These are phyloP conservation scores for Aspergillus sp. DNA, from an alignment of 2,329 filamentous ascomycete species.

Conservation along the genomic window DNA sequence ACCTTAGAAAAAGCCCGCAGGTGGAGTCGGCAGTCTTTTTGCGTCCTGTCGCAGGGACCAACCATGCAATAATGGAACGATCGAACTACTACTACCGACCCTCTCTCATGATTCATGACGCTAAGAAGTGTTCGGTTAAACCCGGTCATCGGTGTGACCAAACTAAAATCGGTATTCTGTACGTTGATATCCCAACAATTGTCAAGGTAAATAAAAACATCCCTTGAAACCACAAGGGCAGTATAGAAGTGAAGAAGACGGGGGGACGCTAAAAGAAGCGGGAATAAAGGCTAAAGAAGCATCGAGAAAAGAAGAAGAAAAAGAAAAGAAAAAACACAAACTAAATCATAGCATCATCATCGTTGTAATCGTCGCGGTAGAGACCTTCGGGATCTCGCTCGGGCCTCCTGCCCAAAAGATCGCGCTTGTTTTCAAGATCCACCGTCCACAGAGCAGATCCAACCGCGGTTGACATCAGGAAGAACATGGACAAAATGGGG, in stretches of 20 bases:
- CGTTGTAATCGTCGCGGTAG: slow-evolving; percentile 39
- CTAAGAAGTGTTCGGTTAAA: not conserved
- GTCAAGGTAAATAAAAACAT: not conserved
- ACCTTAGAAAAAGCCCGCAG: not conserved
- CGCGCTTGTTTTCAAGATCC: slow-evolving; percentile 66
- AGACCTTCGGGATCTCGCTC: slow-evolving; percentile 24
- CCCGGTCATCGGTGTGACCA: not conserved
- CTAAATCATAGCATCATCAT: slow-evolving; percentile 37
- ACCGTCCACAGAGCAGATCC: slow-evolving; percentile 86
- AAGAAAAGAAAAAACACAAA: slow-evolving; percentile 4
- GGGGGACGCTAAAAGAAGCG: not conserved
- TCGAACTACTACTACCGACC: not conserved
- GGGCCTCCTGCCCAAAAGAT: slow-evolving; percentile 27
- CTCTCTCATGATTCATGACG: not conserved
- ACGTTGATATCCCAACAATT: not conserved
- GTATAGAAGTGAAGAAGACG: not conserved
- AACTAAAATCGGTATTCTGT: not conserved
- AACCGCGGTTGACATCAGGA: slow-evolving; percentile 81
- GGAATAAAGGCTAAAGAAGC: not conserved
- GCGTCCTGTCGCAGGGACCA: not conserved
- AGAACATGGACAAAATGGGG: slow-evolving; percentile 89
- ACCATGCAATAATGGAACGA: not conserved
- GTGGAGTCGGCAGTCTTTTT: not conserved
- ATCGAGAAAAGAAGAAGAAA: not conserved
- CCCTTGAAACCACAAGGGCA: not conserved